Base-by-base conservation (phyloP, 2,329 filamentous ascomycete genomes). In the Fusarium subglutinans region DNA sequence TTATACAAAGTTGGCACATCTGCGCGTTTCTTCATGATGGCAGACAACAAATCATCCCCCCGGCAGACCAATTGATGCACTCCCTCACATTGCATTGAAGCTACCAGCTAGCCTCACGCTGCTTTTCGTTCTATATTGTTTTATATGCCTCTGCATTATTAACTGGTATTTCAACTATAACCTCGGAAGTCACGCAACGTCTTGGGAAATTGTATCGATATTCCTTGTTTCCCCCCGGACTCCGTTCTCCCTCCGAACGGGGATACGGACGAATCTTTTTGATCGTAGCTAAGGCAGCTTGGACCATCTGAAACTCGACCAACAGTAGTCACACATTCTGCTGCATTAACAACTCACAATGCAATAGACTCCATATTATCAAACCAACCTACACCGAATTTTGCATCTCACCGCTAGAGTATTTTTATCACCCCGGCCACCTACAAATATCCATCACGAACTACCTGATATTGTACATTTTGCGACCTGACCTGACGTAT, bases 1-100 rank as follows among this genome's bases (percentile, higher is more conserved):
- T 66, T 69, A 69, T 77, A 76, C 71, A 77, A 76, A 74, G 72
- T 62, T 56, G 50, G 53, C 64, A 45, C 60, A 43, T 57, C 60
- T 47, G 61, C 60, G 43, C 53, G 37, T 57, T 66, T 71, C 55
- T 66, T 56, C 18, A 55, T 38, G 59, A 66, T 60, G 54, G 30
- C 48, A 44, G 35, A 44, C 48, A 62, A 62, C 44, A 61, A 53
- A 50, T 35, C 38, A 54, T 41, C 26, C 26, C 17, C 45, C 26
- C 33, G 30, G 22, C 55, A 56, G 43, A 40, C 30, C 54, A 64
- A 58, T 77, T 65, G 55, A 71, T 76, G 63, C 56, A 51, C 51
- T 54, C 59, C 66, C 57, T 64, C 53, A 62, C 56, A 45, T 54
- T 66, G 64, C 72, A 76, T 74, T 77, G 61, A 57, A 48, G 50